Conservation (phyloP, 2,329 filamentous ascomycete genomes). For the Metarhizium anisopliae region DNA sequence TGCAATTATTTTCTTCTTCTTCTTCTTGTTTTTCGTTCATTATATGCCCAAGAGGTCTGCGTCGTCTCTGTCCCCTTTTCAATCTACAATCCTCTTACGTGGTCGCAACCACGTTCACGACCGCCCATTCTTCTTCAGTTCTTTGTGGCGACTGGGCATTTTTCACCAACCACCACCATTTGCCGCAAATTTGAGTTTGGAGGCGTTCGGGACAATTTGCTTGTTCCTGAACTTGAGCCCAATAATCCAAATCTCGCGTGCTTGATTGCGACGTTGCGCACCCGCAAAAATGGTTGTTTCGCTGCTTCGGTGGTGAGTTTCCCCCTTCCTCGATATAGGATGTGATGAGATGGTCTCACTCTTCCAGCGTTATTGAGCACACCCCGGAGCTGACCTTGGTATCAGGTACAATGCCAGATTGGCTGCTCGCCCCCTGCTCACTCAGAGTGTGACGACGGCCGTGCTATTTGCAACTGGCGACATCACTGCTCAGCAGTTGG, state of each 20-base stretch:
- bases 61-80: background rate
- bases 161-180: background rate
- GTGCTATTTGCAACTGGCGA: slow-evolving; percentile 92
- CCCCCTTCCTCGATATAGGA: background rate
- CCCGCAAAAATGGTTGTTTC: slow-evolving; percentile 10
- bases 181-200: background rate
- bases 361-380: background rate
- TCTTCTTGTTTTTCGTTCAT: too few relatives aligned
- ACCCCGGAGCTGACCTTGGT: background rate
- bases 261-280: background rate
- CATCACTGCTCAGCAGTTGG: slow-evolving; percentile 78
- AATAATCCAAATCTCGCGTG: background rate
- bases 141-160: background rate
- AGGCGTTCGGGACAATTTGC: background rate
- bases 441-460: slow-evolving; percentile 82
- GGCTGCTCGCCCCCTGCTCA: slow-evolving; percentile 74
- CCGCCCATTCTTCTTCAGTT: background rate
- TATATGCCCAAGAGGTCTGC: too few relatives aligned
- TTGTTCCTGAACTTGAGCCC: background rate
- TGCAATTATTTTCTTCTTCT: too few relatives aligned
- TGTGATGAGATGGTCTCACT: slow-evolving; percentile 3
- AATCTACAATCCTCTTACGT: too few relatives aligned
- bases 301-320: slow-evolving; percentile 22
- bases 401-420: slow-evolving; percentile 78
- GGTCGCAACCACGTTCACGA: too few relatives aligned